Base-by-base conservation (phyloP, 2,329 filamentous ascomycete genomes). In the Xylariaceae sp. region DNA sequence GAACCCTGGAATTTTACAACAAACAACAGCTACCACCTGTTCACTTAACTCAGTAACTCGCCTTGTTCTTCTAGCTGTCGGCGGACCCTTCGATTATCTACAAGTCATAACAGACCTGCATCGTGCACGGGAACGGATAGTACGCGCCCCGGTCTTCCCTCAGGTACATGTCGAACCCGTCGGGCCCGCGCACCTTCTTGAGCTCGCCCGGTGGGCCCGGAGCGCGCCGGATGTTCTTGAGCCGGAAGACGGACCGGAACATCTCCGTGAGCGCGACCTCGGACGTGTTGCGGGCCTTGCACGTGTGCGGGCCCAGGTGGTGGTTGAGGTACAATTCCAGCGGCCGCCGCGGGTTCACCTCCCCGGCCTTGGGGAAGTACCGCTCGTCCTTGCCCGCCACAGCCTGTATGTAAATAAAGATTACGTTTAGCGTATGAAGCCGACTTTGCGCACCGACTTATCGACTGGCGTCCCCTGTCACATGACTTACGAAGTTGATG, bases 241-340 rank as follows among this genome's bases (percentile, higher is more conserved):
- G 66, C 42, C 70, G 65, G 52, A 82, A 83, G 2, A 86, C 62
- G 1, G 74, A 73, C 33, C 83, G 75, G 59, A 88, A 74, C 68
- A 87, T 81, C 47, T 81, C 75, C 1, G 76, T 75, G 41, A 88
- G 63, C 0, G 78, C 81, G 2, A 78, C 67, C 45, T 78, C 69
- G 54, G 71, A 77, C 9, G 75, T 70, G 12, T 80, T 73, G 17
- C 69, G 68, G 1, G 81, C 82, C 0, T 87, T 66, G 43, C 75
- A 80, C 3, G 73, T 66, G 51, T 85, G 76, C 4, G 80, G 71
- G 0, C 81, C 83, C 1, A 71, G 65, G 9, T 76, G 76, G 48
- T 81, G 80, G 57, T 78, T 72, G 44, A 85, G 70, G 57, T 89
- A 88, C 0, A 66, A 65, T 2, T 78, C 73, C 3, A 82, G 54